Evolutionary conservation across 2,329 filamentous ascomycete species (phyloP), one percentile per base, ranked within the genome.

Genomic region (Botryotinia globosa): DNA sequence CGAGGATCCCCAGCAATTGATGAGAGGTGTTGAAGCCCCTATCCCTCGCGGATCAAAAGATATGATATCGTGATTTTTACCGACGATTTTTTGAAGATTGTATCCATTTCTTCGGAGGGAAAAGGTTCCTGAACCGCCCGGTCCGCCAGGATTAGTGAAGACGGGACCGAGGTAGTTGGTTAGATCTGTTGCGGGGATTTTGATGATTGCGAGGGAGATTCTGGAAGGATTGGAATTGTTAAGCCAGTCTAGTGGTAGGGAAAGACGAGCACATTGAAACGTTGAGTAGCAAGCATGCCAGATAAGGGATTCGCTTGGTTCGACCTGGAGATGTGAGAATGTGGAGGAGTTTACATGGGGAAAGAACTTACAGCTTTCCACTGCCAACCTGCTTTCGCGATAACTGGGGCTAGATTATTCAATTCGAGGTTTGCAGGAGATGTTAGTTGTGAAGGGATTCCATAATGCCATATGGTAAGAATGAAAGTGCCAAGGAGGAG

Each of bases 1-100:
- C 0, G 81, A 82, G 4, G 78, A 16, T 0, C 51, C 79, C 85
- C 85, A 88, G 76, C 86, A 88, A 54, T 86, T 83, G 18, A 87
- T 78, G 9, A 83, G 78, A 0, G 86, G 86, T 0, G 83, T 80
- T 1, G 85, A 85, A 5, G 83, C 82, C 8, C 85, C 73, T 81
- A 83, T 79, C 32, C 86, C 86, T 34, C 86, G 82, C 1, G 85
- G 85, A 68, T 88, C 85, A 69, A 85, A 87, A 59, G 83, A 83
- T 72, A 88, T 82, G 2, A 88, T 81, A 65, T 88, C 85, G 77
- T 85, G 81, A 74, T 86, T 85, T 25, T 25, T 42, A 9, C 68
- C 86, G 0, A 85, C 82, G 37, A 87, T 82, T 5, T 81, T 81
- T 75, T 87, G 85, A 5, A 75, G 71, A 79, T 73, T 25, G 76